phyloP scores from a whole-genome alignment of 495 filamentous ascomycete genomes.

The Physcia stellaris region DNA sequence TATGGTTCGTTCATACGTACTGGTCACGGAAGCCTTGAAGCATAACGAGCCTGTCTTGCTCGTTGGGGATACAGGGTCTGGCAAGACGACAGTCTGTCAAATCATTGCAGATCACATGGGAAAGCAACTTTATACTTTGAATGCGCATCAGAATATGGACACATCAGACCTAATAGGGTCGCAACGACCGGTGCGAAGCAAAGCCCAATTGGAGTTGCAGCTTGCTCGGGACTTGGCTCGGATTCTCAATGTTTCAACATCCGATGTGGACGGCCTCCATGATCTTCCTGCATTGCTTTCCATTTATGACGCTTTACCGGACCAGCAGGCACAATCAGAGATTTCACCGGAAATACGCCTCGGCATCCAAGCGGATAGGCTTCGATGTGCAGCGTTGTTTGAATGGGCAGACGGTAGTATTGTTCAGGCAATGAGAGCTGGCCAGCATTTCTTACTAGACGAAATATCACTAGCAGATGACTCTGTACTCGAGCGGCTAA shows the following conservation, averaged over 20 bases:
- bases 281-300: slow-evolving; percentile 30
- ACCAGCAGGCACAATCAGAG: slow-evolving; percentile 17
- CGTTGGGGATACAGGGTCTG: slow-evolving; percentile 92
- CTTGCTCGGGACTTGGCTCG: slow-evolving; percentile 47
- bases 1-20: slow-evolving; percentile 78
- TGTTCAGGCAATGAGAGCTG: slow-evolving; percentile 87
- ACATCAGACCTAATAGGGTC: slow-evolving; percentile 95
- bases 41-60: slow-evolving; percentile 91
- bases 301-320: slow-evolving; percentile 30
- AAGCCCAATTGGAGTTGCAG: slow-evolving; percentile 50
- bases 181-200: slow-evolving; percentile 80
- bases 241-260: slow-evolving; percentile 20
- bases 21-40: slow-evolving; percentile 70
- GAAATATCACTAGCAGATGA: slow-evolving; percentile 98
- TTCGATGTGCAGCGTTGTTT: slow-evolving; percentile 67
- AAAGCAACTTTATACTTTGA: slow-evolving; percentile 71
- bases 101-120: slow-evolving; percentile 68
- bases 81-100: slow-evolving; percentile 94
- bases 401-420: slow-evolving; percentile 94
- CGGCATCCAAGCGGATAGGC: slow-evolving; percentile 44
- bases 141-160: slow-evolving; percentile 95
- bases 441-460: slow-evolving; percentile 84
- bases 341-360: slow-evolving; percentile 36
- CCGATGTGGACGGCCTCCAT: slow-evolving; percentile 2
- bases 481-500: slow-evolving; percentile 89